Evolutionary conservation across 164 flowering plant genomes (phyloP).

Genomic region (Vitis labrusca): DNA sequence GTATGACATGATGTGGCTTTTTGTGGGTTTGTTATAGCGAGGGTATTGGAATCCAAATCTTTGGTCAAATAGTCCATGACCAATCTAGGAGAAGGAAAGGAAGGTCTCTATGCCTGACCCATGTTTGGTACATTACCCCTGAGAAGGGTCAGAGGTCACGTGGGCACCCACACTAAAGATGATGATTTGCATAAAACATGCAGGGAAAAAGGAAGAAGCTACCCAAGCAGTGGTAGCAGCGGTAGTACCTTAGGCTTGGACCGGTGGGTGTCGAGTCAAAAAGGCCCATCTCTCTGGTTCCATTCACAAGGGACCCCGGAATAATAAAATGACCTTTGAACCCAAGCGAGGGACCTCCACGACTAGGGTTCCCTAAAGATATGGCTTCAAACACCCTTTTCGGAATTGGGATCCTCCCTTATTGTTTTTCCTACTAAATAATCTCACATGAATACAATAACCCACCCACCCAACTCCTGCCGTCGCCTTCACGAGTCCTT

Average conservation of each 20-base stretch:
- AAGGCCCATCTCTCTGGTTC: neutral
- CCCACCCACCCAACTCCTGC: constrained; percentile 18
- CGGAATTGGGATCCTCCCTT: constrained; percentile 15
- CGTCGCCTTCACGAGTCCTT: constrained; percentile 66
- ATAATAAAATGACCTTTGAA: neutral
- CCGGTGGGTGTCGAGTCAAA: neutral
- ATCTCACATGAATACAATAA: constrained; percentile 18
- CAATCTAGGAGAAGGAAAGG: too few relatives aligned
- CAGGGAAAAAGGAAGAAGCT: constrained; percentile 8
- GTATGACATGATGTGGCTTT: too few relatives aligned
- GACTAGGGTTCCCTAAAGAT: neutral
- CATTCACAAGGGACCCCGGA: constrained; percentile 28
- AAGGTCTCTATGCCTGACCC: too few relatives aligned
- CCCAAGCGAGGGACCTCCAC: neutral
- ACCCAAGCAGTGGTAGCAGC: too few relatives aligned
- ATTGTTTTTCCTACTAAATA: neutral
- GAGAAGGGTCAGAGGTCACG: constrained; percentile 14
- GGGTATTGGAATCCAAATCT: too few relatives aligned
- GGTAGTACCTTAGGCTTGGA: neutral
- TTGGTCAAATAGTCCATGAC: too few relatives aligned
- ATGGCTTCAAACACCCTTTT: neutral
- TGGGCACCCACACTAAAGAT: neutral
- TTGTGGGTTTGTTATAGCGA: too few relatives aligned
- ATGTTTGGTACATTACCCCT: neutral
- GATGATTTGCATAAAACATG: constrained; percentile 12